Percentiles rank a stretch among this genome's conserved stretches.
Evolutionary conservation across 2,329 filamentous ascomycete species (phyloP).

Genomic region (Metarhizium brunneum): DNA sequence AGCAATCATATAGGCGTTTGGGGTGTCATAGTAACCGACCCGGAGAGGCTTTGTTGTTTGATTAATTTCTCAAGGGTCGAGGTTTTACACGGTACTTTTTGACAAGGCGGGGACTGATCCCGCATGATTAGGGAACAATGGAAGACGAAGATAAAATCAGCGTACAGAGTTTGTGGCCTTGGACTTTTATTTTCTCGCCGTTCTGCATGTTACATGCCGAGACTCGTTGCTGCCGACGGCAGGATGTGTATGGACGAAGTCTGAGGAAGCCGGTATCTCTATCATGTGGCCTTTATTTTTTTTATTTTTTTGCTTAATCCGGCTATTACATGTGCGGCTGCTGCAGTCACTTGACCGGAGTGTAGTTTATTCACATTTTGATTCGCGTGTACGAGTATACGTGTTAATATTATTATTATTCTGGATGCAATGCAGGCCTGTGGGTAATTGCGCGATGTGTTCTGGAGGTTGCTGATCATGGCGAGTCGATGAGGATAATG

Average conservation of each 20-base stretch:
- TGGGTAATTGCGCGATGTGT: no score
- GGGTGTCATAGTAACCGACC: background rate
- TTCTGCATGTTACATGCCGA: background rate
- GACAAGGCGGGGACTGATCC: background rate
- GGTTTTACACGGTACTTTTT: background rate
- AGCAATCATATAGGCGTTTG: background rate
- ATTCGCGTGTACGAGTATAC: background rate
- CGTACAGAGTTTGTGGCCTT: background rate
- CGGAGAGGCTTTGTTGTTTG: background rate
- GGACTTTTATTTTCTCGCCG: background rate
- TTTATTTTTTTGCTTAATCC: background rate
- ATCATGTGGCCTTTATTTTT: background rate
- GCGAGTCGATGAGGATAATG: no score
- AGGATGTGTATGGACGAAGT: background rate
- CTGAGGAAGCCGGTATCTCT: background rate
- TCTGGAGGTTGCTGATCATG: no score
- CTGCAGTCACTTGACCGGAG: background rate
- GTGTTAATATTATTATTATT: background rate
- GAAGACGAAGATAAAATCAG: background rate
- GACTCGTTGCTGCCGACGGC: background rate
- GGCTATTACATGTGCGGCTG: background rate
- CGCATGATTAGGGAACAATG: background rate
- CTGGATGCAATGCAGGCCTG: background rate
- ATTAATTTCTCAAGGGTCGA: background rate
- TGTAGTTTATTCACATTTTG: background rate